phyloP scores from a whole-genome alignment of 2,329 filamentous ascomycete species.

The Paradendryphiella salina region DNA sequence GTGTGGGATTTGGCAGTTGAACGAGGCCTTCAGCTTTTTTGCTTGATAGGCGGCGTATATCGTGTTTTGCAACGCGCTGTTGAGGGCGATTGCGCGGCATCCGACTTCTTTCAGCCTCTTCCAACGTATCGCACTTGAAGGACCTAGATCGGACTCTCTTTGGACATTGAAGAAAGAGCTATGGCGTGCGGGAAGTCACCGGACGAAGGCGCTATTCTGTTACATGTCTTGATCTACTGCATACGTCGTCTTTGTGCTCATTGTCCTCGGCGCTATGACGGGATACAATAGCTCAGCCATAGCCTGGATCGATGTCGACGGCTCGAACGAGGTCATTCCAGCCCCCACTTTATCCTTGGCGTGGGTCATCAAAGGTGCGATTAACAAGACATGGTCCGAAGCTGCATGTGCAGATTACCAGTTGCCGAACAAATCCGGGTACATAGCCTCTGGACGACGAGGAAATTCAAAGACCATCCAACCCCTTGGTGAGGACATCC shows the following conservation, averaged over 20 bases:
- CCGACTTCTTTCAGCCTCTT: constrained; percentile 43
- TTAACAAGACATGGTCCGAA: constrained; percentile 20
- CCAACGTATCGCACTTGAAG: constrained; percentile 38
- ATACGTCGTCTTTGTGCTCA: constrained; percentile 40
- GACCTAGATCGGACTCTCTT: constrained; percentile 26
- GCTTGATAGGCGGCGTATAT: constrained; percentile 37
- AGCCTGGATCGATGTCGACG: constrained; percentile 33
- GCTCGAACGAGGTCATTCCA: constrained; percentile 34
- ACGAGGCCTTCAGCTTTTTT: constrained; percentile 37
- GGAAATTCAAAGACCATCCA: neutral
- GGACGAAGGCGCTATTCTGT: constrained; percentile 30
- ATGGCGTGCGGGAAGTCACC: constrained; percentile 23
- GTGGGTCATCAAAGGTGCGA: constrained; percentile 12
- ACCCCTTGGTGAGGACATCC: too few species aligned
- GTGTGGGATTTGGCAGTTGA: constrained; percentile 44
- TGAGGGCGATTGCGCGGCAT: constrained; percentile 42
- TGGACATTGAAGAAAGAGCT: constrained; percentile 36
- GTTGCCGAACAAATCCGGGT: neutral
- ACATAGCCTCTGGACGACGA: neutral
- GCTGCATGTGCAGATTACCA: constrained; percentile 8
- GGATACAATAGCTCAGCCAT: constrained; percentile 41
- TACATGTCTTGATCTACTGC: constrained; percentile 39
- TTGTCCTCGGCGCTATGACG: constrained; percentile 43
- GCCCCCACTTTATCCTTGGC: constrained; percentile 15
- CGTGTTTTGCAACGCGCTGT: constrained; percentile 42